These are phyloP conservation scores for Durusdinium trenchii DNA, from an alignment of 73 alveolate species.

Conservation along the genomic window DNA sequence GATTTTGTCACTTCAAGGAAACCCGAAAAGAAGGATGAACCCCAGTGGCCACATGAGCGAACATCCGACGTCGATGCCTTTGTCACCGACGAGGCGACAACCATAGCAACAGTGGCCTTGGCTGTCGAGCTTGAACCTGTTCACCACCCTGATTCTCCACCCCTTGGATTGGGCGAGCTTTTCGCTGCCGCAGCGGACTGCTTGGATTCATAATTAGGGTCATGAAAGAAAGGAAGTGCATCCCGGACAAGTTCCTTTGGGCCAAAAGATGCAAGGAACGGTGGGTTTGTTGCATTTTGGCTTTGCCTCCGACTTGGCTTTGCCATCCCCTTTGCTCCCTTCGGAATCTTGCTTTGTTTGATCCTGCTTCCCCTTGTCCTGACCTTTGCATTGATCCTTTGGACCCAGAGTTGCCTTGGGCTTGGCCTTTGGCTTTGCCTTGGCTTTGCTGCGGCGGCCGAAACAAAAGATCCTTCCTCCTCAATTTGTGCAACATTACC, in stretches of 20 bases:
- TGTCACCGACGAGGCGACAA: background rate
- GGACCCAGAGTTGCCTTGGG: background rate
- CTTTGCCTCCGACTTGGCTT: background rate
- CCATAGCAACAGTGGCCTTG: background rate
- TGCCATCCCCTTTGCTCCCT: background rate
- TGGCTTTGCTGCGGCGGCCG: no score
- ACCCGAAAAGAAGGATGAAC: background rate
- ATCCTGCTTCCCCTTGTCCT: background rate
- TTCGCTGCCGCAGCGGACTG: background rate
- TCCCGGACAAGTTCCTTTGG: conserved; percentile 2
- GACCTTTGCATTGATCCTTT: background rate
- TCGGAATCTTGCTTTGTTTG: background rate
- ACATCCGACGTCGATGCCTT: background rate
- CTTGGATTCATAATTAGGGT: background rate
- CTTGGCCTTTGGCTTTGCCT: background rate
- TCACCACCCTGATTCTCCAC: no score
- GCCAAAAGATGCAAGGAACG: conserved; percentile 22
- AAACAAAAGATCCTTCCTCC: no score
- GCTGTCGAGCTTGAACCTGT: background rate
- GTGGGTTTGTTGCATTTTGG: background rate
- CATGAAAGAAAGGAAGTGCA: background rate
- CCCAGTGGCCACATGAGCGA: background rate
- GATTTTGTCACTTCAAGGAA: no score
- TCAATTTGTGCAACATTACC: no score
- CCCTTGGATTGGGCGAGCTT: background rate